Base-by-base conservation (phyloP, 345 rosid species). In the Pistacia vera region DNA sequence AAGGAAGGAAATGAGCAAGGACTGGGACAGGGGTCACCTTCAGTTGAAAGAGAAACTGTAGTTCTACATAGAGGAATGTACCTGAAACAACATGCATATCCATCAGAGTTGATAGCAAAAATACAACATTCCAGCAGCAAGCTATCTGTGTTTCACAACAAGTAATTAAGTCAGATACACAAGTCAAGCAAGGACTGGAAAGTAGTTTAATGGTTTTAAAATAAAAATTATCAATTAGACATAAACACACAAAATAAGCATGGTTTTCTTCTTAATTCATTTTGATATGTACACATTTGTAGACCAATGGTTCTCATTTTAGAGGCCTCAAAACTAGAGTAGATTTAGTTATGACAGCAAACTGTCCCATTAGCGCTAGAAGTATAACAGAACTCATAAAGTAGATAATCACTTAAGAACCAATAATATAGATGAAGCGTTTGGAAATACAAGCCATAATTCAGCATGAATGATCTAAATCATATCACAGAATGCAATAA, bases 51-150 rank as follows among this genome's bases (percentile, higher is more conserved):
- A 68, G 92, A 74, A 72, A 72, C 70, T 16, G 64, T 88, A 46
- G 79, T 71, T 77, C 91, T 88, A 59, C 83, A 83, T 11, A 96
- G 95, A 54, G 99, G 99, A 77, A 92, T 58, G 70, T 96, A 96
- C 86, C 98, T 96, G 86, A 60, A 76, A 76, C 55, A 83, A 77
- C 62, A 80, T 81, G 58, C 51, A 77, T 70, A 67, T 60, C 68
- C 17, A 77, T 68, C 52, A 81, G 60, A 62, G 10, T 56, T 60
- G 5, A 33, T 4, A 66, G 41, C 55, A 56, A 58, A 41, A 68
- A 30, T 62, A n/a, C 55, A 56, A 33, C 28, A 35, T 13, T 18
- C 59, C 36, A 55, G 64, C 59, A 28, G 48, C 58, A 46, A 17
- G 2, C 9, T 7, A 48, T 66, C 57, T 33, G 11, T 5, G 59